These are phyloP conservation scores for Xylariaceae sp. DNA, from an alignment of 2,329 filamentous ascomycete species.

Conservation along the genomic window DNA sequence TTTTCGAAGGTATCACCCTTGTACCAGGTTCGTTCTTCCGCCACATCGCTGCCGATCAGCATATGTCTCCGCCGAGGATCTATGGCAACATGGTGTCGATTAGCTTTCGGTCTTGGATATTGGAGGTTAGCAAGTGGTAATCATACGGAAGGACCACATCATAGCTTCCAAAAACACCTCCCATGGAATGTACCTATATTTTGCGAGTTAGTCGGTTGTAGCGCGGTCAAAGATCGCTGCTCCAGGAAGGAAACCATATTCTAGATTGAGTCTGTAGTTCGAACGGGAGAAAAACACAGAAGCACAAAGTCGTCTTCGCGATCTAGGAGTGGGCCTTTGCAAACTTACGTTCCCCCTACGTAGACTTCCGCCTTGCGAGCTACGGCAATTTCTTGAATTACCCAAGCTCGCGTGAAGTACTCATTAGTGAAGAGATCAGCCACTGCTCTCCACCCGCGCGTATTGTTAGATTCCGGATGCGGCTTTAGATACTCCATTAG, in stretches of 20 bases:
- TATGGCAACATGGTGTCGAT: background rate
- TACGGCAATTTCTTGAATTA: conserved; percentile 13
- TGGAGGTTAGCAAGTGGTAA: background rate
- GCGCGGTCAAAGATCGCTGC: no score
- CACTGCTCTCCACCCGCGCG: conserved; percentile 5
- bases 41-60: conserved; percentile 1
- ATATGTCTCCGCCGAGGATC: conserved; percentile 2
- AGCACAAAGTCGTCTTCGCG: no score
- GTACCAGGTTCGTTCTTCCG: conserved; percentile 1
- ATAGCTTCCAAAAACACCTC: no score
- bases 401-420: conserved; percentile 14
- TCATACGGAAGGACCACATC: conserved; percentile 8
- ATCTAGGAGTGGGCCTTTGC: background rate
- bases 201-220: no score
- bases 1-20: conserved; percentile 5
- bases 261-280: no score
- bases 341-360: conserved; percentile 11
- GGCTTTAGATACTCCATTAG: background rate
- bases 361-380: conserved; percentile 7
- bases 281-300: no score
- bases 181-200: no score
- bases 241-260: no score
- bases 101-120: background rate
- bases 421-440: conserved; percentile 9
- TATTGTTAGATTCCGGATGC: background rate